Base-by-base conservation (phyloP, 2,329 filamentous ascomycete genomes). In the Dendryphion nanum region DNA sequence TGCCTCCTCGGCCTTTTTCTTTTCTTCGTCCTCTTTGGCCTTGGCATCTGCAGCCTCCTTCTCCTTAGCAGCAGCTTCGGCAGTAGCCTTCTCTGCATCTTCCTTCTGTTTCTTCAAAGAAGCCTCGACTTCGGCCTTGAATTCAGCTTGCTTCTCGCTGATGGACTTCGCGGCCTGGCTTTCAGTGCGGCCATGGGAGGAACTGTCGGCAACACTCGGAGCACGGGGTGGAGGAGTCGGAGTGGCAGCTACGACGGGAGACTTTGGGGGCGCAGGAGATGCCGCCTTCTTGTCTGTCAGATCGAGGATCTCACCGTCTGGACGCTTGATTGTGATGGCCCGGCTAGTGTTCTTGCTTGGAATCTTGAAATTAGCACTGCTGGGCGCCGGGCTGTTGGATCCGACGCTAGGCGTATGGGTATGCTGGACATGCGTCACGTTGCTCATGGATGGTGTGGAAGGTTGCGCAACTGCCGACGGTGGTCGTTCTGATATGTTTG, bases 251-350 rank as follows among this genome's bases (percentile, higher is more conserved):
- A 89, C 80, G 15, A 79, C 81, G 29, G 81, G 62, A 24, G 79
- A 77, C 41, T 78, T 75, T 14, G 76, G 73, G 13, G 59, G 56
- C 17, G 59, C 72, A 15, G 64, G 64, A 6, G 77, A 64, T 8
- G 64, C 55, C 10, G 62, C 42, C 35, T 61, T 61, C 42, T 66
- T 67, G 44, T 69, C 71, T 30, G 79, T 61, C 72, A 86, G 71
- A 75, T 78, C 74, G 52, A 96, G 73, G 19, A 82, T 79, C 60
- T 93, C 88, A 45, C 89, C 90, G 39, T 83, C 78, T 19, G 84
- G 78, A 57, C 89, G 87, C 74, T 89, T 94, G 73, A 96, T 95
- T 33, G 82, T 75, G 49, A 96, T 85, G 1, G 85, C 82, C 33
- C 82, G 82, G 66, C 80, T 89, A 74, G 85, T 87, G 34, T 72